A percentile compares a stretch with the other conserved stretches of the same genome.
phyloP scores from a whole-genome alignment of 371 early-diverging fungal genomes.

The Nematocida sp. region DNA sequence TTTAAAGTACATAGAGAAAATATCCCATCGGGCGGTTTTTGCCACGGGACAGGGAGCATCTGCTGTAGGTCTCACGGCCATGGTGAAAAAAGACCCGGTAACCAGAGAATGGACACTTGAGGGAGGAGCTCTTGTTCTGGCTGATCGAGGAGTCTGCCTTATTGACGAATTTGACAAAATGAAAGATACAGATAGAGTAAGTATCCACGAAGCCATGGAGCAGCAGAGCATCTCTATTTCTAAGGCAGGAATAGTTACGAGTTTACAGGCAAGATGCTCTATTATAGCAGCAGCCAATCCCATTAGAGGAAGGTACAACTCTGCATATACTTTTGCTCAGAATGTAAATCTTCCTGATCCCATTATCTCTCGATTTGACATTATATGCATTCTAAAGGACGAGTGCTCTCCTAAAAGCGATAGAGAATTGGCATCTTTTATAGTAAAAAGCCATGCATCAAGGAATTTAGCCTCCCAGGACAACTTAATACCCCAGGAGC shows the following conservation, averaged over 20 bases:
- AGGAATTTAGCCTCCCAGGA: background rate
- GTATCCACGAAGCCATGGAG: conserved; percentile 99
- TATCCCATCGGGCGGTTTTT: conserved; percentile 87
- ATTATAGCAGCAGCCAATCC: conserved; percentile 98
- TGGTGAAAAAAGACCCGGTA: conserved; percentile 87
- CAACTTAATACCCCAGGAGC: conserved; percentile 2
- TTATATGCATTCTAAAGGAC: conserved; percentile 94
- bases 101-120: conserved; percentile 96
- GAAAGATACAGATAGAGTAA: conserved; percentile 85
- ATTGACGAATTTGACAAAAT: conserved; percentile 99
- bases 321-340: conserved; percentile 82
- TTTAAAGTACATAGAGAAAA: conserved; percentile 88
- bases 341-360: conserved; percentile 98
- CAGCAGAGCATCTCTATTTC: conserved; percentile 94
- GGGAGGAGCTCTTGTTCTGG: conserved; percentile 95
- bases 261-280: conserved; percentile 86
- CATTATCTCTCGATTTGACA: conserved; percentile 95
- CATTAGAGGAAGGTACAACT: conserved; percentile 86
- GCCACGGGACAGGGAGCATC: conserved; percentile 98
- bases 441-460: conserved; percentile 76
- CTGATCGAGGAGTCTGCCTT: conserved; percentile 89
- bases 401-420: conserved; percentile 78
- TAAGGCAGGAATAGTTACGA: conserved; percentile 91
- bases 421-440: conserved; percentile 83
- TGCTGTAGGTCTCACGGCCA: conserved; percentile 96